A percentile compares a stretch with the other conserved stretches of the same genome.
phyloP scores from a whole-genome alignment of 176 grass and related monocot genomes.

The maize (Zea mays) region Zm-B73-REFERENCE-NAM-5.0 NC_050096.1:12586501-12587000 shows the following conservation, averaged over 20 bases:
- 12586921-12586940: too few relatives aligned
- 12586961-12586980: background rate
- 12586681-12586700: conserved; percentile 42
- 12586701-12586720: background rate
- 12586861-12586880: background rate
- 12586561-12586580: too few relatives aligned
- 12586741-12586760: conserved; percentile 47
- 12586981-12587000: conserved; percentile 33
- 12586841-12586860: background rate
- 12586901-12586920: background rate
- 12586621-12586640: too few relatives aligned
- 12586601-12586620: too few relatives aligned
- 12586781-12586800: conserved; percentile 6
- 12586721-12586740: conserved; percentile 10
- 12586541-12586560: too few relatives aligned
- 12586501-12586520: too few relatives aligned
- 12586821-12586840: conserved; percentile 12
- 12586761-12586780: conserved; percentile 25
- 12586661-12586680: too few relatives aligned
- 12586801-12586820: conserved; percentile 56
- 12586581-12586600: too few relatives aligned
- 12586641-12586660: too few relatives aligned
- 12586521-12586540: too few relatives aligned
- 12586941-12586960: background rate
- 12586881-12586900: conserved; percentile 33